Conservation (phyloP, 768 basidiomycete genomes). For the Termitomyces sp. region DNA sequence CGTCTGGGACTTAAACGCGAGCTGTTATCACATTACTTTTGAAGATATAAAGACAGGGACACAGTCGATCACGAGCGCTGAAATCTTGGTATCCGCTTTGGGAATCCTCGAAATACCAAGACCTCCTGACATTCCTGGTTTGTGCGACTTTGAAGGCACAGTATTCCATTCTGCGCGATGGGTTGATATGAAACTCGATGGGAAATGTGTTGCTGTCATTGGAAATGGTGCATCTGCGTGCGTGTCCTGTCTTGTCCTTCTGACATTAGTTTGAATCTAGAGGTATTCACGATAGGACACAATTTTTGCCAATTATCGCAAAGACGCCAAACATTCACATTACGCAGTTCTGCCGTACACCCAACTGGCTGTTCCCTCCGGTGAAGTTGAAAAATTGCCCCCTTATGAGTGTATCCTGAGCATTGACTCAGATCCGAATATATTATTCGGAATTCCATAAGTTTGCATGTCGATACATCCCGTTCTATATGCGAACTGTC, state of each 20-base stretch:
- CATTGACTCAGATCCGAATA: slow-evolving; percentile 15
- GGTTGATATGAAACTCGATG: slow-evolving; percentile 36
- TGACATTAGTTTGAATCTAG: not conserved
- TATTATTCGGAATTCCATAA: slow-evolving; percentile 27
- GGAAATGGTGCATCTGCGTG: slow-evolving; percentile 57
- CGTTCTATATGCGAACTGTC: slow-evolving; percentile 29
- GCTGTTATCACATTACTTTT: slow-evolving; percentile 33
- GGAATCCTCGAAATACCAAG: slow-evolving; percentile 45
- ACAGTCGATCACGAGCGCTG: slow-evolving; percentile 26
- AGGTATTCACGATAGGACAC: slow-evolving; percentile 31
- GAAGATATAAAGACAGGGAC: slow-evolving; percentile 30
- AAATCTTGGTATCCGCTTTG: slow-evolving; percentile 48
- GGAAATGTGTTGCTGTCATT: slow-evolving; percentile 52
- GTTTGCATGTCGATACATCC: slow-evolving; percentile 39
- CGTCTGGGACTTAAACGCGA: slow-evolving; percentile 36
- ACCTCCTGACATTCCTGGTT: slow-evolving; percentile 28
- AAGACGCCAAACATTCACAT: slow-evolving; percentile 35
- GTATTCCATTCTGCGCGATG: slow-evolving; percentile 55
- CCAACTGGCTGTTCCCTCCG: slow-evolving; percentile 43
- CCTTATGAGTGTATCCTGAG: not conserved
- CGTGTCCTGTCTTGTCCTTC: slow-evolving; percentile 16
- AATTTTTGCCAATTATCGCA: slow-evolving; percentile 44
- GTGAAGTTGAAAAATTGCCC: slow-evolving; percentile 24
- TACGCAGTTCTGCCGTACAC: slow-evolving; percentile 47
- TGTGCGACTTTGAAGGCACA: slow-evolving; percentile 41